These are phyloP conservation scores for Trypanosoma rangeli DNA, from an alignment of 208 protist genomes.

Conservation along the genomic window DNA sequence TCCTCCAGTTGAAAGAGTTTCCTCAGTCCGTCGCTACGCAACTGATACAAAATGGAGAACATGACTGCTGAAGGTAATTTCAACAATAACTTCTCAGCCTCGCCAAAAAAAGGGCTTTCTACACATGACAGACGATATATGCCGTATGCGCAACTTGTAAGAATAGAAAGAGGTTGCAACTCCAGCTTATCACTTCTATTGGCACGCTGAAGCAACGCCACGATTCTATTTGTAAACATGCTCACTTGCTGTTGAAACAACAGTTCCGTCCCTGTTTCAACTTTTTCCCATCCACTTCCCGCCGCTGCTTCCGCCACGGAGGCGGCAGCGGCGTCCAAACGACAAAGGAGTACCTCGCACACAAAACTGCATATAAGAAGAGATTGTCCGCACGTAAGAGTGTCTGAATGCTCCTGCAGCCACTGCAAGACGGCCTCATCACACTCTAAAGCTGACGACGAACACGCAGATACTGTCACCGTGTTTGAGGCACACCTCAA, in stretches of 20 bases:
- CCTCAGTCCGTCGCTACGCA: constrained; percentile 26
- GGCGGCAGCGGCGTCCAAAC: constrained; percentile 1
- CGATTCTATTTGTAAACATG: constrained; percentile 20
- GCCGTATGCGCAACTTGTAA: constrained; percentile 63
- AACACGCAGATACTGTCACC: neutral
- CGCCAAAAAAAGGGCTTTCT: constrained; percentile 17
- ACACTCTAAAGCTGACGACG: constrained; percentile 13
- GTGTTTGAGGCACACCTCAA: neutral
- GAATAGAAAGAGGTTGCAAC: constrained; percentile 56
- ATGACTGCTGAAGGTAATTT: constrained; percentile 43
- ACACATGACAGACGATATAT: constrained; percentile 36
- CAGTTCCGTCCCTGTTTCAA: neutral
- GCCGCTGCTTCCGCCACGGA: neutral
- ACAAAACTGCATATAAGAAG: constrained; percentile 73
- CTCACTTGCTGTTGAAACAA: neutral
- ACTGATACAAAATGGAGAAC: constrained; percentile 54
- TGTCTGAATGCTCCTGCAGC: constrained; percentile 36
- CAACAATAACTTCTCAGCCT: constrained; percentile 23
- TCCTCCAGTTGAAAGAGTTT: constrained; percentile 31
- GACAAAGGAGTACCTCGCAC: constrained; percentile 54
- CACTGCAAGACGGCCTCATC: constrained; percentile 57
- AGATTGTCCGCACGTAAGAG: constrained; percentile 72
- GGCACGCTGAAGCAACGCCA: constrained; percentile 17
- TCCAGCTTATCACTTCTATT: constrained; percentile 62
- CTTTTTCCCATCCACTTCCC: neutral